These are phyloP conservation scores for Hordeum marinum DNA, from an alignment of 176 grass and related monocot genomes.

Conservation along the genomic window DNA sequence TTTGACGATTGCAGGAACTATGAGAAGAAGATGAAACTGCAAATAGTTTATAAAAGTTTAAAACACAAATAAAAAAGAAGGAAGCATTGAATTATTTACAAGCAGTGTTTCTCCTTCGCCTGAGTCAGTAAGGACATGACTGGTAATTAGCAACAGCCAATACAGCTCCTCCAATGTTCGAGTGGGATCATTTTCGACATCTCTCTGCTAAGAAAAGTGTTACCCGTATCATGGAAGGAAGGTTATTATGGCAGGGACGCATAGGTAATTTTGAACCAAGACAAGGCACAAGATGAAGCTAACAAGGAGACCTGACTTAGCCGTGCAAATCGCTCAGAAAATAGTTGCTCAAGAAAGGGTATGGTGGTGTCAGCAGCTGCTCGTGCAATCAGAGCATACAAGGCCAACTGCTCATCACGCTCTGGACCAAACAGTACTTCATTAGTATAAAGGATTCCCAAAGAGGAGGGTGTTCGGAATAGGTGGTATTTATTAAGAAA, in stretches of 20 bases:
- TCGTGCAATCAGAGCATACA: conserved; percentile 94
- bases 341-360: conserved; percentile 73
- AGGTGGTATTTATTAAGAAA: conserved; percentile 13
- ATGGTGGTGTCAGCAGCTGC: conserved; percentile 66
- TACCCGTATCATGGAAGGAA: not conserved
- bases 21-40: conserved; percentile 16
- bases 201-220: conserved; percentile 45
- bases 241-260: not conserved
- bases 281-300: conserved; percentile 19
- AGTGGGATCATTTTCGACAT: conserved; percentile 67
- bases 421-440: conserved; percentile 54
- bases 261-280: not conserved
- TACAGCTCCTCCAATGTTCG: conserved; percentile 88
- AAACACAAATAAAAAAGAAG: conserved; percentile 23
- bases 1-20: conserved; percentile 14
- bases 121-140: conserved; percentile 97
- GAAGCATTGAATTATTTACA: conserved; percentile 49
- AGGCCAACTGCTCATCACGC: conserved; percentile 84
- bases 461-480: not conserved
- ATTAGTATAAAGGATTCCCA: conserved; percentile 21
- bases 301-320: conserved; percentile 60
- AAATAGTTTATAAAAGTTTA: not conserved
- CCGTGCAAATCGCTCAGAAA: conserved; percentile 65
- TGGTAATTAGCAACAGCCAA: conserved; percentile 90
- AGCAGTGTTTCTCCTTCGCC: conserved; percentile 95